Conservation (phyloP, 306 rosid species). For the Styphnolobium japonicum region DNA sequence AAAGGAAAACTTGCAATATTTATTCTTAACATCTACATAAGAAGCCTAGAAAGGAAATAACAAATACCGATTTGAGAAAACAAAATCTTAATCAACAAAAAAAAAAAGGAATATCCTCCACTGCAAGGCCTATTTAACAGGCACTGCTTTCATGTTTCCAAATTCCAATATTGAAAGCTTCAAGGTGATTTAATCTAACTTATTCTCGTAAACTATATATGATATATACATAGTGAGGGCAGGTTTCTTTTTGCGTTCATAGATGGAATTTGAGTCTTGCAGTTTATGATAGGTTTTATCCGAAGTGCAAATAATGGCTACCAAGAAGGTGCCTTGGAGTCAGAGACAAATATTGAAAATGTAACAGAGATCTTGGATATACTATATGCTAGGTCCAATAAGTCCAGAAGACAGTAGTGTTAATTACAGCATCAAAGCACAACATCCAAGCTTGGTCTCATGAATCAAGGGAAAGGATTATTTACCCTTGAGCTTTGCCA, state of each 20-base stretch:
- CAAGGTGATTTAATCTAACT: background rate
- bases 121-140: background rate
- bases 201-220: background rate
- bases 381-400: background rate
- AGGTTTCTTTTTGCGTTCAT: background rate
- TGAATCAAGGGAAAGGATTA: background rate
- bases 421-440: no score
- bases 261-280: background rate
- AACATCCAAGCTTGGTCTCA: background rate
- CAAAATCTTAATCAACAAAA: background rate
- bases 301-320: background rate
- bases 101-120: background rate
- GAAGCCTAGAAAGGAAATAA: background rate
- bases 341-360: background rate
- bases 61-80: background rate
- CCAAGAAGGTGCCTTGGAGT: background rate
- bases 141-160: background rate
- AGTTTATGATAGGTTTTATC: background rate
- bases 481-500: background rate
- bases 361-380: background rate
- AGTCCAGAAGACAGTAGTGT: background rate
- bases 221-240: background rate
- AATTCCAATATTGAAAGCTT: background rate
- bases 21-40: background rate
- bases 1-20: constrained; percentile 8